Base-by-base conservation (phyloP, 768 basidiomycete genomes). In the Kwoniella europaea region DNA sequence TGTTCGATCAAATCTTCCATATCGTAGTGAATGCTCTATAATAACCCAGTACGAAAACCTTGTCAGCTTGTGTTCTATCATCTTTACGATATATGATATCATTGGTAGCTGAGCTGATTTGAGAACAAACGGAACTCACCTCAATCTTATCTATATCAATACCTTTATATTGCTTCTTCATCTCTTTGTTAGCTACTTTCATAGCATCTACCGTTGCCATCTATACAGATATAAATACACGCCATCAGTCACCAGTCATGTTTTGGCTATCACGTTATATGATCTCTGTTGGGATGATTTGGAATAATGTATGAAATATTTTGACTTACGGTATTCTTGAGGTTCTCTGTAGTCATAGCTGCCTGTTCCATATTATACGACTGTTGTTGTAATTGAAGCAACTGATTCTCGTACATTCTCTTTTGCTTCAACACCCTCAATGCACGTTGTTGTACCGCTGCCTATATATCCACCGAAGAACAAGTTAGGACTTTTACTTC, bases 161-260 rank as follows among this genome's bases (percentile, higher is more conserved):
- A 86, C 94, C 97, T 24, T 95, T 95, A 81, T 98, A 99, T 85
- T 98, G 95, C 83, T 91, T 94, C 86, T 89, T 89, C 85, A 99
- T 88, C 84, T 98, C 95, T 86, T 95, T 98, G 85, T 98, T 98
- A 18, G 97, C 95, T 18, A 87, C 80, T 82, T 93, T 89, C 94
- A 99, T 98, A 5, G 94, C 97, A 74, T 97, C 93, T 35, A 98
- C 89, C 0, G 97, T 98, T 13, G 93, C 96, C 96, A 99, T 98
- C 78, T 84, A 54, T 22, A 22, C 24, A 24, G 24, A 24, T 24
- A 24, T 24, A 24, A 24, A 24, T 24, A 24, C 24, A 24, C 24
- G 24, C 24, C 24, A 24, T 24, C 24, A 24, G 24, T 24, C 24
- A 24, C 24, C 24, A 24, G 24, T 24, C 24, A 24, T 24, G 24